Base-by-base conservation (phyloP, 331 rosid genomes). In the Quercus tomentella region DNA sequence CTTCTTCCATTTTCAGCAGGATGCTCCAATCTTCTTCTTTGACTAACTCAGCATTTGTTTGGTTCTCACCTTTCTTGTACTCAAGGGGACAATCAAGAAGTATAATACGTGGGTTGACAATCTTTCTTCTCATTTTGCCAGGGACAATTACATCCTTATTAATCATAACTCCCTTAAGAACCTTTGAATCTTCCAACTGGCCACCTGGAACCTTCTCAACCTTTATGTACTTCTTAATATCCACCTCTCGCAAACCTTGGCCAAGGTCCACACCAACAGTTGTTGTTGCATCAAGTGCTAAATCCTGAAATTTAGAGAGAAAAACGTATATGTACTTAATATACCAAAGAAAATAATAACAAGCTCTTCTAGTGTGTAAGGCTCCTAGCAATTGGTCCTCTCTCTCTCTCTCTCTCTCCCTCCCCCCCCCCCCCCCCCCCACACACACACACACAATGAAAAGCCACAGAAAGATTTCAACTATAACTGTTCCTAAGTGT, bases 151-250 rank as follows among this genome's bases (percentile, higher is more conserved):
- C 98, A 82, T 94, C 98, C 83, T 94, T 94, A 88, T 92, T 91
- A 68, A 94, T 56, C 98, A 94, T 94, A 37, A 94, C 97, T 78
- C 98, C 98, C 74, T 78, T 92, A 23, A 94, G 93, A 84, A 94
- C 97, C 61, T 16, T 77, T 2, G 98, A 94, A 73, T 94, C 97
- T 76, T 94, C 98, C 84, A 94, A 82, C 90, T 89, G 95, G 20
- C 92, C 97, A 75, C 98, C 98, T 72, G 98, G 98, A 56, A 94
- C 84, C 86, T 94, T 94, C 92, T 94, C 98, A 86, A 94, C 97
- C 87, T 89, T 94, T 22, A 94, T 94, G 81, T 94, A 94, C 88
- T 94, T 94, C 81, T 94, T 94, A 66, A 94, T 91, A 76, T 94
- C 98, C 33, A 94, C 97, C 80, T 92, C 98, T n/a, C 97, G 91